A percentile compares a stretch with the other conserved stretches of the same genome.
Conservation (phyloP, 2,329 filamentous ascomycete species). For the Epichloe aotearoae region DNA sequence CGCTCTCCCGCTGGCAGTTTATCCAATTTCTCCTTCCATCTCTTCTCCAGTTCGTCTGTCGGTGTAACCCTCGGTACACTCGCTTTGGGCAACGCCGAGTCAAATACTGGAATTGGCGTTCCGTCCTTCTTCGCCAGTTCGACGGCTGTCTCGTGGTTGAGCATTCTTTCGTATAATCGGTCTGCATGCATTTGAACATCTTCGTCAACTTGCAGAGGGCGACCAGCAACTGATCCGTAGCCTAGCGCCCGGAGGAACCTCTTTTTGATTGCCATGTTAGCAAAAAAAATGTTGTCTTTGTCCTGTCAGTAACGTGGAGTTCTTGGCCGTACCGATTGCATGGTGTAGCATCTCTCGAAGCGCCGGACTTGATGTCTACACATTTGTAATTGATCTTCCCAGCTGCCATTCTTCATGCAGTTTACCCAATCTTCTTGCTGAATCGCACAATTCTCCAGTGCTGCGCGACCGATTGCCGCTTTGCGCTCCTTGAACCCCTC, state of each 20-base stretch:
- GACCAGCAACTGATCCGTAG: slow-evolving; percentile 58
- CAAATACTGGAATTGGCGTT: slow-evolving; percentile 43
- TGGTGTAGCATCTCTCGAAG: slow-evolving; percentile 79
- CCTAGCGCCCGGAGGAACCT: slow-evolving; percentile 85
- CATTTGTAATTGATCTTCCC: slow-evolving; percentile 59
- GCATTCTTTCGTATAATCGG: slow-evolving; percentile 74
- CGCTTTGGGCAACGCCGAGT: slow-evolving; percentile 35
- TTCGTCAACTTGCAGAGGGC: slow-evolving; percentile 59
- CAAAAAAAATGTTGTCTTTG: too few species aligned
- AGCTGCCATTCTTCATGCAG: slow-evolving; percentile 65
- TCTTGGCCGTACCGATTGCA: slow-evolving; percentile 54
- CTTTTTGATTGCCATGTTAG: slow-evolving; percentile 22
- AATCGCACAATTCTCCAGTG: slow-evolving; percentile 84
- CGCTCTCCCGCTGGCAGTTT: slow-evolving; percentile 45
- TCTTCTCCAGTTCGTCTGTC: slow-evolving; percentile 34
- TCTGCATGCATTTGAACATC: slow-evolving; percentile 94
- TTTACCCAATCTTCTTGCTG: slow-evolving; percentile 73
- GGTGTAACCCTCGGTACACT: slow-evolving; percentile 14
- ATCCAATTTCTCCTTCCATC: slow-evolving; percentile 41
- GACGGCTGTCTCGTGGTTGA: slow-evolving; percentile 66
- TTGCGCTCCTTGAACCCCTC: slow-evolving; percentile 76
- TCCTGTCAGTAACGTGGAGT: too few species aligned
- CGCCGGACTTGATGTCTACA: slow-evolving; percentile 63
- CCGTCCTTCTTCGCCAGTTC: slow-evolving; percentile 54
- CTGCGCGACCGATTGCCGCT: slow-evolving; percentile 62